Evolutionary conservation across 345 rosid species (phyloP).

Genomic region (Eucalyptus caleyi): DNA sequence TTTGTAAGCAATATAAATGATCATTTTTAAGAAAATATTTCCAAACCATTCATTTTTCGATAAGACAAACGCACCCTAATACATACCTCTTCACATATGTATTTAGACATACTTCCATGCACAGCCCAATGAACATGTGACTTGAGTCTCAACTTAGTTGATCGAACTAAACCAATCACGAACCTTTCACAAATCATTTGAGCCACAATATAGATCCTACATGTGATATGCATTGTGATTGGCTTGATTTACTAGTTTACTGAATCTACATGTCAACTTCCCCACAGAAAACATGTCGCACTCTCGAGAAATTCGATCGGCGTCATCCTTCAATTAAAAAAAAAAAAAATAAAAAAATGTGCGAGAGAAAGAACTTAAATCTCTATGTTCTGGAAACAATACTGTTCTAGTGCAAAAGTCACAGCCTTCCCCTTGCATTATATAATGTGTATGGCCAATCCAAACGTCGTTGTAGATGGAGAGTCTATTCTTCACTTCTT

Average conservation of each 20-base stretch:
- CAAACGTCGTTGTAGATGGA: not conserved
- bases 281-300: not conserved
- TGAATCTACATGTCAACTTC: not conserved
- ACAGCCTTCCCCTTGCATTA: not conserved
- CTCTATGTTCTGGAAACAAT: not conserved
- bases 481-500: not conserved
- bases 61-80: not conserved
- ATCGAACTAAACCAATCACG: not conserved
- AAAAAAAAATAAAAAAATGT: rapidly evolving
- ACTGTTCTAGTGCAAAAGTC: not conserved
- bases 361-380: not conserved
- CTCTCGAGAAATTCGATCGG: not conserved
- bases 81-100: not conserved
- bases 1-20: not conserved
- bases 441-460: not conserved
- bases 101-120: not conserved
- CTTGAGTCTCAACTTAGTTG: not conserved
- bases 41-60: rapidly evolving
- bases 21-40: not conserved
- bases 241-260: not conserved
- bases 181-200: not conserved
- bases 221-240: rapidly evolving
- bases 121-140: not conserved
- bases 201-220: not conserved
- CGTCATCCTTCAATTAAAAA: not conserved